Evolutionary conservation across 192 early-diverging fungal genomes (phyloP).

Genomic region (Gaertneriomyces sp.): DNA sequence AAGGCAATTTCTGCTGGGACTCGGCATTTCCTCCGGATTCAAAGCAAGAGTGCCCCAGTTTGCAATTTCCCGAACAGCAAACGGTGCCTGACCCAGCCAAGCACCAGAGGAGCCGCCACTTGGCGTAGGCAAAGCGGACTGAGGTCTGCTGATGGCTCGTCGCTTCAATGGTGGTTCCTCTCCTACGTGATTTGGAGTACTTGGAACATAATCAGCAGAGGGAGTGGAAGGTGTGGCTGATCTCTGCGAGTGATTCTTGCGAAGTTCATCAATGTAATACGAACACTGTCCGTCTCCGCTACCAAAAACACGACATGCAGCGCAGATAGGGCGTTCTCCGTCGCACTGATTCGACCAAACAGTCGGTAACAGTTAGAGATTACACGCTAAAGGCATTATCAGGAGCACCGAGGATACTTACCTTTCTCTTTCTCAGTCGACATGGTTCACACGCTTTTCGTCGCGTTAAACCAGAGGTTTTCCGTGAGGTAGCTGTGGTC

Average conservation of each 20-base stretch:
- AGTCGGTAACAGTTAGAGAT: background rate
- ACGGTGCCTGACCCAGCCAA: no score
- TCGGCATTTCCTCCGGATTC: no score
- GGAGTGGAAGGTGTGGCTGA: background rate
- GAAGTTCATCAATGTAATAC: conserved; percentile 3
- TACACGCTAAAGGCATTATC: background rate
- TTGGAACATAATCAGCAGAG: background rate
- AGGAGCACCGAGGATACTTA: background rate
- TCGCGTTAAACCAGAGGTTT: background rate
- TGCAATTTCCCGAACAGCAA: no score
- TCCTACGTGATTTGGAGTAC: background rate
- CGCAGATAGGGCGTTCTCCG: conserved; percentile 19
- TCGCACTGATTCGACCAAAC: background rate
- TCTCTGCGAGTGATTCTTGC: background rate
- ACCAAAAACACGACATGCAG: conserved; percentile 16
- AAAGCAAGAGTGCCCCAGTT: no score
- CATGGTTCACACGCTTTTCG: conserved; percentile 17
- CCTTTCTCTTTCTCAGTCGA: conserved; percentile 15
- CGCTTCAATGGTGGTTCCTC: background rate
- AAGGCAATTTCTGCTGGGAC: no score
- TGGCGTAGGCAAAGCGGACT: background rate
- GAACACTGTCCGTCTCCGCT: conserved; percentile 8
- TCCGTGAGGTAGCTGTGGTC: no score
- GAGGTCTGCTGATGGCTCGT: background rate
- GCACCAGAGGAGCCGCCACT: background rate